Evolutionary conservation across 345 rosid species (phyloP), one percentile per base, ranked within the genome.

Genomic region (Eucalyptus erythrocorys): DNA sequence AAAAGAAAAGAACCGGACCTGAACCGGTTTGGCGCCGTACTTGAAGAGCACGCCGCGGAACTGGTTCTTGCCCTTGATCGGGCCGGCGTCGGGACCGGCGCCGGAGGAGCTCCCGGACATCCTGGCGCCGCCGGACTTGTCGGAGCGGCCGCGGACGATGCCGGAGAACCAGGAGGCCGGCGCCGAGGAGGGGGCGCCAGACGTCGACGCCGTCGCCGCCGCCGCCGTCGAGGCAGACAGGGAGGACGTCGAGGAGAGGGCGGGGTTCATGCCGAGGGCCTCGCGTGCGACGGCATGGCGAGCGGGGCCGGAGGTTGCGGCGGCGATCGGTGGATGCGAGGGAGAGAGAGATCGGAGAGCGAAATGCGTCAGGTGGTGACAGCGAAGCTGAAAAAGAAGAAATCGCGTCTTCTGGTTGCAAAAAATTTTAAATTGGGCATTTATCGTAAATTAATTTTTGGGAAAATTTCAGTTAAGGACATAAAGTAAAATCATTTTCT

Each of bases 41-140:
- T 95, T 98, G 91, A 98, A 95, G 88, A 98, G 94, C 49, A 96
- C 93, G 24, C 99, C 99, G 13, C 96, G 97, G 91, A 95, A 96
- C 92, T 96, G 99, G 92, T 94, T 97, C 95, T 97, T 98, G 90
- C 95, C 97, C 91, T 90, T 94, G 92, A 96, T 93, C 7, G 87
- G 90, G 32, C 37, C 91, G 76, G 47, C 81, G 43, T 40, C 34
- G 68, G n/a, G 19, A 48, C 26, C 88, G 50, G n/a, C 68, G 86
- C 16, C 13, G 30, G 34, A 24, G 64, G 57, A 80, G 86, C 40
- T 50, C 59, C 37, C 27, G 16, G 86, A 43, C 88, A 87, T 48
- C 32, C 42, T 32, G 53, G 71, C 27, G 85, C 81, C 34, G 37
- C 85, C 84, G 27, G 88, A 48, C n/a, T 66, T 87, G 55, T 87